These are phyloP conservation scores for Thelephora terrestris DNA, from an alignment of 1,284 basidiomycete species.

Conservation along the genomic window DNA sequence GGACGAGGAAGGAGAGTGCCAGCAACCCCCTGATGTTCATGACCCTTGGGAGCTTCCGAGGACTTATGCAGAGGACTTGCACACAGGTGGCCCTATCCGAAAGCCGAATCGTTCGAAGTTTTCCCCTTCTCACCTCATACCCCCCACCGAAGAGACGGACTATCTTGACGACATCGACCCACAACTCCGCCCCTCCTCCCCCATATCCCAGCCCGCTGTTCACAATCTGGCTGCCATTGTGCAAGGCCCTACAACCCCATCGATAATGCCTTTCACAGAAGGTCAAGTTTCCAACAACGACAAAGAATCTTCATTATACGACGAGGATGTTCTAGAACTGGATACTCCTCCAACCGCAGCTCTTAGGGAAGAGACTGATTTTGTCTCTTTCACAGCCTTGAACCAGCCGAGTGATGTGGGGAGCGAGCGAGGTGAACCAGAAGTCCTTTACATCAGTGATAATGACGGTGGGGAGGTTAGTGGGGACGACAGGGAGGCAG, in stretches of 20 bases:
- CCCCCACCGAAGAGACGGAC: slow-evolving; percentile 4
- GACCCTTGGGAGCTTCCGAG: slow-evolving; percentile 43
- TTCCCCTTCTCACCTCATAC: background rate
- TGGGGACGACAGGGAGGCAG: slow-evolving; percentile 13
- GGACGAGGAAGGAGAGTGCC: slow-evolving; percentile 6
- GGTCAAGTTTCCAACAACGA: no score
- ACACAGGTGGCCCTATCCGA: slow-evolving; percentile 26
- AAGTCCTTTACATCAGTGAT: slow-evolving; percentile 19
- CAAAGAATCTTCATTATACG: background rate
- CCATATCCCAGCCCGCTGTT: slow-evolving; percentile 7
- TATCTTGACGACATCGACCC: no score
- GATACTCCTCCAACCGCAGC: background rate
- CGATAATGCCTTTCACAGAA: slow-evolving; percentile 8
- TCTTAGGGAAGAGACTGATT: slow-evolving; percentile 4
- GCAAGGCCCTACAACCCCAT: background rate
- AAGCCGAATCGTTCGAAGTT: background rate
- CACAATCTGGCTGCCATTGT: slow-evolving; percentile 16
- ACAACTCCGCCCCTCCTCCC: no score
- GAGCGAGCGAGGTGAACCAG: slow-evolving; percentile 2
- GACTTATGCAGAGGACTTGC: slow-evolving; percentile 44
- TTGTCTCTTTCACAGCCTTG: background rate
- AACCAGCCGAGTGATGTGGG: no score
- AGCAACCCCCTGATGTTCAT: slow-evolving; percentile 24
- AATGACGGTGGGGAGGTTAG: slow-evolving; percentile 16
- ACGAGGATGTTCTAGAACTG: slow-evolving; percentile 4